Conservation (phyloP, 805 yeast genomes). For the Vanderwaltozyma yarrowii region DNA sequence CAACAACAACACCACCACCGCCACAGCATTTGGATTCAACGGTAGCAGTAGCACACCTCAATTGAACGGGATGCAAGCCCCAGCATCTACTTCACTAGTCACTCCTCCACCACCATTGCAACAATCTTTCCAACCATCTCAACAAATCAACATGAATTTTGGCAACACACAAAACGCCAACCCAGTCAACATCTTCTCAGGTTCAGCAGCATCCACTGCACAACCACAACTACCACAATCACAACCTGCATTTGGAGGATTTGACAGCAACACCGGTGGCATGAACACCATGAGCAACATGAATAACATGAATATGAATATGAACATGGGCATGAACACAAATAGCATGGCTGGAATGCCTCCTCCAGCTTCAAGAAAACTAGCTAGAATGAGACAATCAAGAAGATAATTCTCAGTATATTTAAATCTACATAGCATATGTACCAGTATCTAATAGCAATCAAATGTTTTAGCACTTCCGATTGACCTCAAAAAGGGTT, state of each 20-base stretch:
- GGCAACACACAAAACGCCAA: slow-evolving; percentile 10
- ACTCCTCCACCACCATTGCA: not conserved
- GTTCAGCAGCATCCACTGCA: slow-evolving; percentile 1
- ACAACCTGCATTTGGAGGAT: slow-evolving; percentile 1
- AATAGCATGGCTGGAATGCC: slow-evolving; percentile 1
- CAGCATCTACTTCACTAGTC: not conserved
- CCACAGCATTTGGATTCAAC: not conserved
- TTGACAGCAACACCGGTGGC: slow-evolving; percentile 4
- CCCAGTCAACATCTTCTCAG: slow-evolving; percentile 18
- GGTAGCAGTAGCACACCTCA: too few relatives aligned
- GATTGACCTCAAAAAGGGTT: too few relatives aligned
- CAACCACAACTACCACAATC: slow-evolving; percentile 1
- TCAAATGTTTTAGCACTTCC: too few relatives aligned
- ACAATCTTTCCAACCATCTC: slow-evolving; percentile 15
- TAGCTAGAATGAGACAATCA: slow-evolving; percentile 26
- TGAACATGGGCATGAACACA: too few relatives aligned
- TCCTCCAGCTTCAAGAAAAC: slow-evolving; percentile 9
- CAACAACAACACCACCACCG: not conserved
- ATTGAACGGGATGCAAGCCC: too few relatives aligned
- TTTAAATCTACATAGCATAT: too few relatives aligned
- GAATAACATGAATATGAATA: not conserved
- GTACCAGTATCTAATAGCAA: too few relatives aligned
- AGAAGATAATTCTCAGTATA: too few relatives aligned
- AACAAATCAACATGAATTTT: slow-evolving; percentile 20
- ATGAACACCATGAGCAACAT: not conserved